Base-by-base conservation (phyloP, 208 protist species). In the Leishmania turanica region DNA sequence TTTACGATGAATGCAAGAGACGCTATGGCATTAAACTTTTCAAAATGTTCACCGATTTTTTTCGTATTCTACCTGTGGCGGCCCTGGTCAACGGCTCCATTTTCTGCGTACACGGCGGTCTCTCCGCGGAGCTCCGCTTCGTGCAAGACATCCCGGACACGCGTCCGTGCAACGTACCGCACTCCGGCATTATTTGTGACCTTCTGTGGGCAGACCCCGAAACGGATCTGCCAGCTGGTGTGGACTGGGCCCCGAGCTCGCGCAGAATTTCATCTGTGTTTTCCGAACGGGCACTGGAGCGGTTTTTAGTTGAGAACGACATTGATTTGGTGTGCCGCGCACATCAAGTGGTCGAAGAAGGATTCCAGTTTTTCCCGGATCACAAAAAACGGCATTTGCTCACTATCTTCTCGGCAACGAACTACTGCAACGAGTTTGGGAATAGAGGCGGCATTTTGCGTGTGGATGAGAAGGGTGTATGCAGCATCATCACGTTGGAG, bases 351-450 rank as follows among this genome's bases (percentile, higher is more conserved):
- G 98, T 99, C 11, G 98, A 99, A 75, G 98, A 99, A 76, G 99
- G 99, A 5, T 99, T 99, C 86, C 98, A 99, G 78, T 99, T 99
- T 88, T 99, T 99, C 81, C 99, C 99, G 6, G 90, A 84, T 56
- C 85, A 95, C 76, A 87, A 89, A 24, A 98, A 99, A 77, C 90
- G 99, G 34, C 95, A 99, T 80, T 93, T 99, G 70, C 98, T 99
- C 31, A 99, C 99, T 0, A 87, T 99, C 13, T 99, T 99, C 87
- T 99, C 97, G 2, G 99, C 99, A 1, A 99, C 99, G 45, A 99
- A 99, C 92, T 99, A 99, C 87, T 99, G 99, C 90, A 99, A 98
- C 77, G 99, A 99, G 85, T 99, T 99, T 89, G 99, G 99, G 78
- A 99, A 99, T 84, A 92, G 98, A n/a, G 99, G 99, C 27, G 99